A percentile compares a stretch with the other conserved stretches of the same genome.
Conservation (phyloP, 2,329 filamentous ascomycete genomes). For the Calonectria multiphialidica region DNA sequence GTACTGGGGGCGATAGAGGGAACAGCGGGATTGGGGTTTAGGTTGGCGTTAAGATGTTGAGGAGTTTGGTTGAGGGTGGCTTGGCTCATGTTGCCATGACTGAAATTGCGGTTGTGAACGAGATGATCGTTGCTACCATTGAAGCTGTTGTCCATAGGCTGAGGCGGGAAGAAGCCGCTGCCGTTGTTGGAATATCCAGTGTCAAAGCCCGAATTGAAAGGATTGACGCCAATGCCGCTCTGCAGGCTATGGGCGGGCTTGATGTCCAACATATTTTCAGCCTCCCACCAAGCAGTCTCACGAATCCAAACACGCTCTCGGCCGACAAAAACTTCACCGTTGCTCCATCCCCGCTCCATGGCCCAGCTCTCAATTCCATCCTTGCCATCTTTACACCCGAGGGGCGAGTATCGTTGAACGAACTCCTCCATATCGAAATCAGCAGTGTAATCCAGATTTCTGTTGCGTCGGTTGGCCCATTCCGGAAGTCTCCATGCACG, state of each 20-base stretch:
- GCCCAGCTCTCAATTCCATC: constrained; percentile 97
- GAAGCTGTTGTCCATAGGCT: constrained; percentile 70
- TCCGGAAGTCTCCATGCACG: constrained; percentile 94
- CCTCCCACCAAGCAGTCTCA: constrained; percentile 96
- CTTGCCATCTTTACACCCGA: constrained; percentile 90
- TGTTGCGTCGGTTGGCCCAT: constrained; percentile 95
- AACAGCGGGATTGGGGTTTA: constrained; percentile 45
- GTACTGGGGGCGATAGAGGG: constrained; percentile 73
- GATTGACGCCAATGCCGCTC: constrained; percentile 58
- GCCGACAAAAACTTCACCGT: constrained; percentile 93
- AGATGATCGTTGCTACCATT: constrained; percentile 81
- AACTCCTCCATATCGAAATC: constrained; percentile 98
- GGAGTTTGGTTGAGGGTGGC: constrained; percentile 58
- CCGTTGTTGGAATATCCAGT: constrained; percentile 76
- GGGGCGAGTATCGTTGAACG: constrained; percentile 79
- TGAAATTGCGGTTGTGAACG: constrained; percentile 68
- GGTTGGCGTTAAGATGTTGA: constrained; percentile 35
- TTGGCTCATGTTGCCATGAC: constrained; percentile 69
- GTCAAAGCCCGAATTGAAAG: constrained; percentile 66
- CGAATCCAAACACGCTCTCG: constrained; percentile 96
- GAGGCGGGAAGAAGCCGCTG: constrained; percentile 78
- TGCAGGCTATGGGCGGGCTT: constrained; percentile 71
- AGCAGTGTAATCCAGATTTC: constrained; percentile 92
- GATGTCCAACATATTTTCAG: constrained; percentile 93
- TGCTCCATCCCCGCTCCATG: constrained; percentile 96